Percentiles rank a stretch among this genome's conserved stretches.
phyloP scores from a whole-genome alignment of 768 basidiomycete genomes.

The Amanita fuliginea region DNA sequence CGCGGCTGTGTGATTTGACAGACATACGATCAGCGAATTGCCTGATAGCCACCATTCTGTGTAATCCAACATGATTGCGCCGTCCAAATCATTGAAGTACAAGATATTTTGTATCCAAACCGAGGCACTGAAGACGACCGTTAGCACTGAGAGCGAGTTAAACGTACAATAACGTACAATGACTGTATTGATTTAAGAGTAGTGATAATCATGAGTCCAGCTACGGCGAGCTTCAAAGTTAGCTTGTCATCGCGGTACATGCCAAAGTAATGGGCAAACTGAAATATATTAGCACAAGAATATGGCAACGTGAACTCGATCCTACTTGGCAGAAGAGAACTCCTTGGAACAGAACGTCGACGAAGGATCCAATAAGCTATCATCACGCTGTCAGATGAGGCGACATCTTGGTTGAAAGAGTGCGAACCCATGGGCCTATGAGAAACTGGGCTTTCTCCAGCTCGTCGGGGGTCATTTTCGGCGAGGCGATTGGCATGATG shows the following conservation, averaged over 20 bases:
- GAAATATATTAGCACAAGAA: background rate
- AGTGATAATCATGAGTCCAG: conserved; percentile 16
- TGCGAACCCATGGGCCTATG: conserved; percentile 22
- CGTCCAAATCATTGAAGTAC: conserved; percentile 17
- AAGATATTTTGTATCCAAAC: conserved; percentile 20
- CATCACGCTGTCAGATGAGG: background rate
- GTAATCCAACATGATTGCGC: conserved; percentile 18
- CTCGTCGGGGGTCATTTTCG: conserved; percentile 15
- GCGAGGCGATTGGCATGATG: background rate
- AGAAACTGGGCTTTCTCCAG: conserved; percentile 14
- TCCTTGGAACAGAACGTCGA: conserved; percentile 20
- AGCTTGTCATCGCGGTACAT: conserved; percentile 15
- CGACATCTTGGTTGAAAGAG: background rate
- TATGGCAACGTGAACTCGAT: background rate
- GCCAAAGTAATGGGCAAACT: conserved; percentile 19
- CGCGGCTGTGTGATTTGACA: background rate
- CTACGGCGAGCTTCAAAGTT: conserved; percentile 13
- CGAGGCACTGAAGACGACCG: conserved; percentile 13
- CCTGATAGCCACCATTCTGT: conserved; percentile 23
- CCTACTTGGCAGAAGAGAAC: conserved; percentile 20
- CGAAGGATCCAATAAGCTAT: conserved; percentile 19
- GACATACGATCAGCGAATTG: conserved; percentile 18
- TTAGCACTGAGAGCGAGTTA: background rate
- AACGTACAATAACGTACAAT: conserved; percentile 13
- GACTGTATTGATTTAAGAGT: conserved; percentile 20